Base-by-base conservation (phyloP, 495 filamentous ascomycete species). In the Geoglossum glabrum region DNA sequence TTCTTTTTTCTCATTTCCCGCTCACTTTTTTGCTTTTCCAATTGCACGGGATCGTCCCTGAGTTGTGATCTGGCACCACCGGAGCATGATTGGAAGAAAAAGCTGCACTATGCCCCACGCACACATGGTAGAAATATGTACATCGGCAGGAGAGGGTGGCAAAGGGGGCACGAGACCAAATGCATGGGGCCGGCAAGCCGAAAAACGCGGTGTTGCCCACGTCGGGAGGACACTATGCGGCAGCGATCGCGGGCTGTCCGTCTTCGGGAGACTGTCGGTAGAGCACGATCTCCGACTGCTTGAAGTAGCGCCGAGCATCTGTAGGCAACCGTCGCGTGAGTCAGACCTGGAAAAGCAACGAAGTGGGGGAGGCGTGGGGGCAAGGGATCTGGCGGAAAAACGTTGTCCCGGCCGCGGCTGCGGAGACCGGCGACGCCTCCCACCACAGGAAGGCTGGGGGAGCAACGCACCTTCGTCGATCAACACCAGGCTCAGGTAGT, bases 271-370 rank as follows among this genome's bases (percentile, higher is more conserved):
- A 82, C 76, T 96, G 92, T 57, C 93, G 84, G 74, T 85, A 96
- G 50, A 99, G 85, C 57, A 95, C 87, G 66, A 99, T 99, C 71
- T 99, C 92, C 55, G 88, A 95, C 71, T 99, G 92, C 68, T 99
- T 99, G 75, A 99, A 99, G 72, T 99, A 99, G 60, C 92, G 81
- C 62, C 92, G 77, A 45, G 93, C 93, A 68, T 99, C 92, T 93
- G 38, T 4, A 27, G 25, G n/a, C 19, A n/a, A 10, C 33, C 28
- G 15, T 21, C 28, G 11, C 33, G 51, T 54, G 51, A 45, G 40
- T 45, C n/a, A 45, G 40, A 52, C 7, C 9, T 33, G 49, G n/a
- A n/a, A n/a, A n/a, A n/a, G 23, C 47, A 51, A 11, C 8, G 17
- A n/a, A n/a, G 1, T 51, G 52, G 43, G n/a, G 52, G n/a, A 55